phyloP scores from a whole-genome alignment of 306 rosid species.

The Cercis canadensis region DNA sequence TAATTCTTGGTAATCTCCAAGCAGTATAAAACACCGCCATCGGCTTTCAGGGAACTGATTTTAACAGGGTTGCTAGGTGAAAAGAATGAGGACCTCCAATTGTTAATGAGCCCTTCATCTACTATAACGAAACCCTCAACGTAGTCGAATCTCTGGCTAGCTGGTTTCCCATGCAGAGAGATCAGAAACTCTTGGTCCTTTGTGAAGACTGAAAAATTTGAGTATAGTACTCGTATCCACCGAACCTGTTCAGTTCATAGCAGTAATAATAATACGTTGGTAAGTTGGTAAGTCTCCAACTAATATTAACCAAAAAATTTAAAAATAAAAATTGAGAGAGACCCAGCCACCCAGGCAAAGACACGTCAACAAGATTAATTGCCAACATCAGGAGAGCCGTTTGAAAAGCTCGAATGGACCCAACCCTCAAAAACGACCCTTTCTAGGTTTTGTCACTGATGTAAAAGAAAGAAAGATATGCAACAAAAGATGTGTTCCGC shows the following conservation, averaged over 20 bases:
- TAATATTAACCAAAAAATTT: neutral
- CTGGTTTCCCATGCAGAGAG: constrained; percentile 70
- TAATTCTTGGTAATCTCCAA: constrained; percentile 92
- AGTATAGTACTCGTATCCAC: constrained; percentile 90
- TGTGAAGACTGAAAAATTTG: constrained; percentile 70
- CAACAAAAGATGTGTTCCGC: constrained; percentile 47
- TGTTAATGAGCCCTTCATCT: constrained; percentile 87
- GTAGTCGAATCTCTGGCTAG: constrained; percentile 73
- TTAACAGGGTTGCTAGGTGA: constrained; percentile 84
- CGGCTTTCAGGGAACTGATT: constrained; percentile 64
- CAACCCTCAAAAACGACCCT: constrained; percentile 41
- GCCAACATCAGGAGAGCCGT: constrained; percentile 40
- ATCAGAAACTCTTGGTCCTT: constrained; percentile 86
- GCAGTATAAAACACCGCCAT: constrained; percentile 89
- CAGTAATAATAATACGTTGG: neutral
- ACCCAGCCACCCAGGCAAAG: neutral
- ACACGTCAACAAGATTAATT: constrained; percentile 45
- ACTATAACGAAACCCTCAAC: constrained; percentile 96
- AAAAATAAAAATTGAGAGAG: constrained; percentile 5
- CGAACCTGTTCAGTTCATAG: constrained; percentile 60
- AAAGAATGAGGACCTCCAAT: constrained; percentile 96
- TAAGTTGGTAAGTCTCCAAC: too few relatives aligned
- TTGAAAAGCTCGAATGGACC: constrained; percentile 37
- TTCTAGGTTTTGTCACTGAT: neutral
- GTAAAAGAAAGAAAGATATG: constrained; percentile 34